phyloP scores from a whole-genome alignment of 768 basidiomycete genomes.

The Calocera cornea region DNA sequence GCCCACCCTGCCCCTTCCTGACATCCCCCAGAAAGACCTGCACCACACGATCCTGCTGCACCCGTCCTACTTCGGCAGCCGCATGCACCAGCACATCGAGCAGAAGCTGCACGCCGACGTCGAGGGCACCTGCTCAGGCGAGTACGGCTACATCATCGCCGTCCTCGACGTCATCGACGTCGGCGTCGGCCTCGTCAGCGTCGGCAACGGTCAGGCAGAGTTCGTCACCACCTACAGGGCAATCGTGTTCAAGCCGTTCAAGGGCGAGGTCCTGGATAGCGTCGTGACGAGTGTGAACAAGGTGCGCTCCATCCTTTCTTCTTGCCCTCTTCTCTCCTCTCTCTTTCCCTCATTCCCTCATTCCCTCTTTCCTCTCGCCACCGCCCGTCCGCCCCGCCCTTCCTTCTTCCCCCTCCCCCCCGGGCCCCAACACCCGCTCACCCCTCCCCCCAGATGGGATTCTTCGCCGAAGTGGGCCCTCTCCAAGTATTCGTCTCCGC shows the following conservation, averaged over 20 bases:
- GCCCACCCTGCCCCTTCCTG: too few species aligned
- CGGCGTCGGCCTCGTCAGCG: conserved; percentile 81
- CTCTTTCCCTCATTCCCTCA: too few species aligned
- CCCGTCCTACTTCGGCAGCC: conserved; percentile 95
- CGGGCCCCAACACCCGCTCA: neutral
- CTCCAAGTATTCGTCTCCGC: conserved; percentile 89
- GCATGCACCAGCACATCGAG: conserved; percentile 85
- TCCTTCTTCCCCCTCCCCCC: too few species aligned
- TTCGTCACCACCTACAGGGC: conserved; percentile 90
- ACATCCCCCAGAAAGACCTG: conserved; percentile 77
- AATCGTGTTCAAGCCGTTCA: conserved; percentile 99
- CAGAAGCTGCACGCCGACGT: conserved; percentile 90
- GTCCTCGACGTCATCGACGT: conserved; percentile 84
- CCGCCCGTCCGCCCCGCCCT: too few species aligned
- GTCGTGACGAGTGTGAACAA: conserved; percentile 92
- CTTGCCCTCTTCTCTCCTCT: too few species aligned
- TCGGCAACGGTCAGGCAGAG: conserved; percentile 88
- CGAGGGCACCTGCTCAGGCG: conserved; percentile 92
- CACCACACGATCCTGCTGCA: conserved; percentile 96
- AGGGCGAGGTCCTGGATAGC: conserved; percentile 95
- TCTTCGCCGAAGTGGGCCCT: conserved; percentile 94
- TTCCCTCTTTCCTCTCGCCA: too few species aligned
- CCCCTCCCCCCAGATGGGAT: conserved; percentile 65
- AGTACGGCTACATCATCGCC: conserved; percentile 88
- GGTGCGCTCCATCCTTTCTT: conserved; percentile 33